Evolutionary conservation across 2,329 filamentous ascomycete species (phyloP), one percentile per base, ranked within the genome.

Genomic region (Biscogniauxia sp.): DNA sequence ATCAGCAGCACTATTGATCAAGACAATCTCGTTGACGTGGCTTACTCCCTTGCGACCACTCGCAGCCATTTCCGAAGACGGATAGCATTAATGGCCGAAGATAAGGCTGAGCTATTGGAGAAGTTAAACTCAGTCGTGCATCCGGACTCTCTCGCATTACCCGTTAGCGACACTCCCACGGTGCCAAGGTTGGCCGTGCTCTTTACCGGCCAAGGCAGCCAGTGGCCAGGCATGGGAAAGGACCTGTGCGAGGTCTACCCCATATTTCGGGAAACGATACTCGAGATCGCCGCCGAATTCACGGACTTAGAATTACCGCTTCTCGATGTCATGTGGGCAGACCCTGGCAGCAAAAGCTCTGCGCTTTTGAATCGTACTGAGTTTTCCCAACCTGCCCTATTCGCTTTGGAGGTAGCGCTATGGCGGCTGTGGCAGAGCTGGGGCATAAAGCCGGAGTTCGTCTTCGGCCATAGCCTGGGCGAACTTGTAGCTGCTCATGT

Each of bases 131-230:
- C 56, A 37, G 56, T 55, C 26, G 32, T 28, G 20, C 55, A 41
- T 20, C 45, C 25, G n/a, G 50, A 53, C 41, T 53, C 41, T 55
- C 52, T 57, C 4, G 53, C 54, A 53, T 32, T 56, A 20, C 28
- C 54, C 57, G 51, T 53, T 41, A 57, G 32, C 26, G 56, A 57
- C 20, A 26, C 55, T 37, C 9, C 49, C 8, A 55, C 55, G 25
- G 26, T 54, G 50, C 64, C 66, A 53, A 64, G 54, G 50, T 37
- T 76, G 20, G 71, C 68, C 1, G 69, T 75, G 63, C 64, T 76
- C 53, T 77, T 77, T 61, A 74, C 73, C 0, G 75, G 75, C 0
- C 75, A 77, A 64, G 75, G 75, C 3, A 71, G 68, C 55, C 72
- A 75, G 51, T 69, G 64, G 45, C 59, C 62, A 15, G 69, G 69